Conservation (phyloP, 2,329 filamentous ascomycete species). For the Penicillium sp. region DNA sequence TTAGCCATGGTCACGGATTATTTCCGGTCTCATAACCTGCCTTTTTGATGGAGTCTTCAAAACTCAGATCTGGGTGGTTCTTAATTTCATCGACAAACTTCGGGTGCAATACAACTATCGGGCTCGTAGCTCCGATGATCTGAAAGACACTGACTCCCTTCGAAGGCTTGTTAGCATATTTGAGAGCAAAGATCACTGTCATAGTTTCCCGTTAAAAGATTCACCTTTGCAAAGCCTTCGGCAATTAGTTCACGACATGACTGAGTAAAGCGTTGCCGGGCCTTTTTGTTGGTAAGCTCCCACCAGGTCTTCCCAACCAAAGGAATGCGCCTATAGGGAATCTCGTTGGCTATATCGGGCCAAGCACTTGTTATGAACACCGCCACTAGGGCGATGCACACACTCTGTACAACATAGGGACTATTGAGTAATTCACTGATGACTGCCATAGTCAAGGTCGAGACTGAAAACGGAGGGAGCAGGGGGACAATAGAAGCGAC, state of each 20-base stretch:
- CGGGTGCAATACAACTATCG: slow-evolving; percentile 26
- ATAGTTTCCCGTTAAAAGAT: background rate
- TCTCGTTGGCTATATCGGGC: slow-evolving; percentile 21
- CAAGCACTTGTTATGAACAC: slow-evolving; percentile 20
- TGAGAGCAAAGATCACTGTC: background rate
- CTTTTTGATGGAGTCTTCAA: slow-evolving; percentile 20
- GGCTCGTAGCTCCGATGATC: slow-evolving; percentile 17
- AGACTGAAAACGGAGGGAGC: background rate
- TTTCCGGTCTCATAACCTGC: slow-evolving; percentile 5
- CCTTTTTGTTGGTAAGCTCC: slow-evolving; percentile 28
- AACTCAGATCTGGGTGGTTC: slow-evolving; percentile 24
- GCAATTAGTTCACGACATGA: slow-evolving; percentile 20
- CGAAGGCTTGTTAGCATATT: background rate
- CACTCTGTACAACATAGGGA: slow-evolving; percentile 18
- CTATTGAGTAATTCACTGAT: slow-evolving; percentile 18
- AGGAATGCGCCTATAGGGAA: slow-evolving; percentile 23
- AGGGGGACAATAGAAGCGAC: background rate
- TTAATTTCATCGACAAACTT: slow-evolving; percentile 29
- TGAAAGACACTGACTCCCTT: slow-evolving; percentile 24
- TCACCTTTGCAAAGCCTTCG: slow-evolving; percentile 25
- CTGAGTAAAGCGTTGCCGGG: slow-evolving; percentile 21
- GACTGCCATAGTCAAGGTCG: slow-evolving; percentile 18
- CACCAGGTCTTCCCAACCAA: slow-evolving; percentile 24
- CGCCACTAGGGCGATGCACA: slow-evolving; percentile 15
- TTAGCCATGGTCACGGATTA: slow-evolving; percentile 2